A percentile compares a stretch with the other conserved stretches of the same genome.
These are phyloP conservation scores for Dillenia suffruticosa DNA, from an alignment of 164 flowering plant genomes.

Conservation along the genomic window DNA sequence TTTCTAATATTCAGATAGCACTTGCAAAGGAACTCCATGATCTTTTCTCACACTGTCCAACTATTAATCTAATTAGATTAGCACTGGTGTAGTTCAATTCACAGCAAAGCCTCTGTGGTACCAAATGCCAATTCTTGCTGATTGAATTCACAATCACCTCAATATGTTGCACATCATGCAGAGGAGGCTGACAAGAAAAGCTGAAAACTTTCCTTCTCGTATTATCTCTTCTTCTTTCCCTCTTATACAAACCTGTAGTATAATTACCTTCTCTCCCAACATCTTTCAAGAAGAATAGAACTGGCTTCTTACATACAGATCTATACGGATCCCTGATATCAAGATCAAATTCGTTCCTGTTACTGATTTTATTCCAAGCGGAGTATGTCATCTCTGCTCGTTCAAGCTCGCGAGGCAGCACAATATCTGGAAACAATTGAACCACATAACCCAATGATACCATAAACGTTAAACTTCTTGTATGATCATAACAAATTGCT, in stretches of 20 bases:
- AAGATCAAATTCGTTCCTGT: conserved; percentile 53
- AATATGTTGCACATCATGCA: conserved; percentile 35
- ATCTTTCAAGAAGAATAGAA: conserved; percentile 50
- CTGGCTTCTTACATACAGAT: conserved; percentile 54
- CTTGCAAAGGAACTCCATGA: conserved; percentile 18
- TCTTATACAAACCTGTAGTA: conserved; percentile 41
- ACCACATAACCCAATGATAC: conserved; percentile 60
- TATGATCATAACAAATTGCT: conserved; percentile 50
- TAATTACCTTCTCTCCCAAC: conserved; percentile 30
- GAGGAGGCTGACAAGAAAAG: conserved; percentile 41
- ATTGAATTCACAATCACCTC: conserved; percentile 39
- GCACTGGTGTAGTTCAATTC: conserved; percentile 28
- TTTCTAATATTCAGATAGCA: conserved; percentile 20
- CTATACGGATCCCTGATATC: conserved; percentile 37
- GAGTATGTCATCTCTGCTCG: conserved; percentile 52
- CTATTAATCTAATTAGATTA: conserved; percentile 31
- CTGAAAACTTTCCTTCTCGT: conserved; percentile 52
- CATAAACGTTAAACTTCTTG: conserved; percentile 35
- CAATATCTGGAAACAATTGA: conserved; percentile 55
- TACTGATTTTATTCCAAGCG: conserved; percentile 50
- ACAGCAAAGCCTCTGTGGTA: conserved; percentile 55
- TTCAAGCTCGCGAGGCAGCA: conserved; percentile 54
- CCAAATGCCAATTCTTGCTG: conserved; percentile 54
- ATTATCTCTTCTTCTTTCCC: conserved; percentile 34
- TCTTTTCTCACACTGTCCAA: conserved; percentile 44